These are phyloP conservation scores for Lactuca sativa DNA, from an alignment of 129 eudicot genomes.

Conservation along the genomic window DNA sequence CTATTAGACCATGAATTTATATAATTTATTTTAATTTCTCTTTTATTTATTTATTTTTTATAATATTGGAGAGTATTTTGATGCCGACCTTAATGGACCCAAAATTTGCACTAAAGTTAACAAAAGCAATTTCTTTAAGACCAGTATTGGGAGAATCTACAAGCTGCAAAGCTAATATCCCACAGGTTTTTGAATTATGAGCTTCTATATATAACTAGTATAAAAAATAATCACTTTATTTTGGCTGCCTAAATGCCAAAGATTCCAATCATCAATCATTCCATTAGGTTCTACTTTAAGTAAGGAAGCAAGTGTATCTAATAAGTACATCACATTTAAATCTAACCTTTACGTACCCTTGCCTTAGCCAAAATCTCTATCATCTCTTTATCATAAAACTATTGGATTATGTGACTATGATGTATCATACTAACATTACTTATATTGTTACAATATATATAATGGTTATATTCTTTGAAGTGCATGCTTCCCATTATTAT, in stretches of 20 bases:
- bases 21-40: slow-evolving; percentile 3
- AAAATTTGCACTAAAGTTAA: slow-evolving; percentile 34
- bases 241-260: slow-evolving; percentile 37
- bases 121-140: slow-evolving; percentile 43
- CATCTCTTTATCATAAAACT: no score
- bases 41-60: background rate
- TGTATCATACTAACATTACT: no score
- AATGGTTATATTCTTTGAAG: no score
- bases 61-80: slow-evolving; percentile 24
- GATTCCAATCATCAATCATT: slow-evolving; percentile 25
- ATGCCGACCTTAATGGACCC: slow-evolving; percentile 31
- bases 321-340: slow-evolving; percentile 42
- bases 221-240: slow-evolving; percentile 23
- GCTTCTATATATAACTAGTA: slow-evolving; percentile 18
- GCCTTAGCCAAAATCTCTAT: background rate
- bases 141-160: slow-evolving; percentile 51
- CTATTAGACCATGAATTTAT: background rate
- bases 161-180: slow-evolving; percentile 38
- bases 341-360: slow-evolving; percentile 24
- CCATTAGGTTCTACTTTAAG: slow-evolving; percentile 40
- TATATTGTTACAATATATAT: no score
- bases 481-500: no score
- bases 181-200: slow-evolving; percentile 24
- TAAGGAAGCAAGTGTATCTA: slow-evolving; percentile 41
- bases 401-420: no score